Base-by-base conservation (phyloP, 2,329 filamentous ascomycete species). In the Colletotrichum higginsianum region DNA sequence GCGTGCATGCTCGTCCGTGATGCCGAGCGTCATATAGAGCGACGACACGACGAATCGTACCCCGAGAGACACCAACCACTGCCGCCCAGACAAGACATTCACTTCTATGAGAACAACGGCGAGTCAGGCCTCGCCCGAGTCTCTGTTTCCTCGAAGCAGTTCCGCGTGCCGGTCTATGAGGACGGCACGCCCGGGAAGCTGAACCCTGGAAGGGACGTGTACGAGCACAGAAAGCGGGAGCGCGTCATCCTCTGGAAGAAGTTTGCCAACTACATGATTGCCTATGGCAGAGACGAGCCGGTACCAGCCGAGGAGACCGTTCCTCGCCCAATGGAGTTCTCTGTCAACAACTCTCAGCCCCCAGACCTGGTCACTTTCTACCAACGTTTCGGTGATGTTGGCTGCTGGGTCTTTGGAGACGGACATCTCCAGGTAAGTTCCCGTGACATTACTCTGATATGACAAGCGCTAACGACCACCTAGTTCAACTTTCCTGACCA, bases 401-500 rank as follows among this genome's bases (percentile, higher is more conserved):
- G 93, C 18, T 92, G 93, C 81, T 95, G 93, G 93, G 90, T 91
- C 61, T 96, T 96, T 77, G 89, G 89, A 67, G 93, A 96, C 78
- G 94, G 94, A 2, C 93, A 94, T 76, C 87, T 95, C 75, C 93
- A 93, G 85, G 90, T 92, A 84, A 75, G 82, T 75, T 71, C 18
- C 16, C 8, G 4, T 18, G 38, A 7, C 11, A 16, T 40, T 30
- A 15, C 8, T 35, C 9, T n/a, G 18, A 63, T 46, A 46, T 23
- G 67, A 55, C n/a, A 38, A 38, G 44, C 26, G 66, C 78, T 81
- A 75, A 81, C 75, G 70, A 35, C 47, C 26, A 44, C n/a, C 16
- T 67, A 94, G 89, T 93, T 96, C 82, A 96, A 96, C 82, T 96
- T 96, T 80, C 93, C 94, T 2, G 94, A 96, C 76, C 94, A 96